Conservation (phyloP, 495 filamentous ascomycete genomes). For the Penicillium chermesinum region DNA sequence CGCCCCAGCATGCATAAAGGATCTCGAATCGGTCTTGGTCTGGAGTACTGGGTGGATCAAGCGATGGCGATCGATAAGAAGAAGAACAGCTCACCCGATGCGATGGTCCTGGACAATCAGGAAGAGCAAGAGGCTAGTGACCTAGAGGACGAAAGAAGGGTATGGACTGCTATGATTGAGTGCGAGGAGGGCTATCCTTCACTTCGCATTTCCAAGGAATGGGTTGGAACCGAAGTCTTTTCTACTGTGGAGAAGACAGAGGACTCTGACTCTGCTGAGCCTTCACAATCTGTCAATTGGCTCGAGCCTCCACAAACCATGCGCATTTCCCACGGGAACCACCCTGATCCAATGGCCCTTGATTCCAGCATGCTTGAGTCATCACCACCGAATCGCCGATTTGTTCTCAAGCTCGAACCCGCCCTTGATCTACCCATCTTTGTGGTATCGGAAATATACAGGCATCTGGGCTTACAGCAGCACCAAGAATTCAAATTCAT, state of each 20-base stretch:
- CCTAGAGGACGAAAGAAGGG: slow-evolving; percentile 17
- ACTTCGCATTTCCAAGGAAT: slow-evolving; percentile 44
- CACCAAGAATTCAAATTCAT: slow-evolving; percentile 51
- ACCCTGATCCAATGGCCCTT: slow-evolving; percentile 43
- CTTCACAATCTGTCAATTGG: slow-evolving; percentile 35
- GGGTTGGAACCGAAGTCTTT: slow-evolving; percentile 34
- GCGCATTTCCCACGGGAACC: slow-evolving; percentile 28
- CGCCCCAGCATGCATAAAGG: slow-evolving; percentile 72
- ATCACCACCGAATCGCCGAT: slow-evolving; percentile 65
- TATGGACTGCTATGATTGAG: slow-evolving; percentile 40
- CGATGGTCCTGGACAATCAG: slow-evolving; percentile 35
- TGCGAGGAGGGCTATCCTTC: slow-evolving; percentile 47
- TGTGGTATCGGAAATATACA: slow-evolving; percentile 62
- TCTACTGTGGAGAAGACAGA: slow-evolving; percentile 23
- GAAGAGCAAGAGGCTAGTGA: slow-evolving; percentile 17
- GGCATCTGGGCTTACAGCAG: slow-evolving; percentile 52
- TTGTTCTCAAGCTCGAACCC: slow-evolving; percentile 79
- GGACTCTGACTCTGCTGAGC: slow-evolving; percentile 15
- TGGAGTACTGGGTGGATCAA: slow-evolving; percentile 82
- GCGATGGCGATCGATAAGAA: slow-evolving; percentile 43
- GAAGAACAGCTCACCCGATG: slow-evolving; percentile 29
- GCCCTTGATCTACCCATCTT: slow-evolving; percentile 68
- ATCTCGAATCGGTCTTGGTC: slow-evolving; percentile 63
- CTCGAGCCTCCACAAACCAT: slow-evolving; percentile 49
- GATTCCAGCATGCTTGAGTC: slow-evolving; percentile 42